These are phyloP conservation scores for Candida frijolesensis DNA, from an alignment of 1,139 yeast species.

Conservation along the genomic window DNA sequence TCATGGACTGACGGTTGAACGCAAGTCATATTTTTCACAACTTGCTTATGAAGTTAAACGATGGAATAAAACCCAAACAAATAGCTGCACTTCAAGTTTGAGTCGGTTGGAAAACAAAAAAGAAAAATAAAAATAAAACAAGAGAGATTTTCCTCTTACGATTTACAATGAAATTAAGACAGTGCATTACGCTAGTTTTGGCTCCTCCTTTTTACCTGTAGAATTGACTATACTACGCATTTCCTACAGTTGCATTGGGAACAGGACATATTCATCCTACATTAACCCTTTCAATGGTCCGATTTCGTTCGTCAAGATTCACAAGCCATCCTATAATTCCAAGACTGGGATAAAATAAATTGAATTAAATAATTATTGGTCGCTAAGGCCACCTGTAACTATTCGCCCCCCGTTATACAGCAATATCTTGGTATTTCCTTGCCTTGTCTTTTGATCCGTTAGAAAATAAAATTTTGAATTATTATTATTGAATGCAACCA, in stretches of 20 bases:
- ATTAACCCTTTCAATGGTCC: background rate
- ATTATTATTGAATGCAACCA: background rate
- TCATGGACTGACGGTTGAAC: too few species aligned
- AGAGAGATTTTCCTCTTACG: background rate
- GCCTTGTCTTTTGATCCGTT: background rate
- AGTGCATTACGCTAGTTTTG: background rate
- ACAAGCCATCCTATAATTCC: background rate
- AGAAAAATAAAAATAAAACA: background rate
- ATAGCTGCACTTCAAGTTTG: background rate
- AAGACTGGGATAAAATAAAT: too few species aligned
- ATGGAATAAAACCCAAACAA: background rate
- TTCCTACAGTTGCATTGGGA: background rate
- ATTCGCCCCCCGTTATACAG: background rate
- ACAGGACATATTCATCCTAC: too few species aligned
- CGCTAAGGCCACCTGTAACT: too few species aligned
- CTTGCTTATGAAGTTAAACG: background rate
- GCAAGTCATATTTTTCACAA: background rate
- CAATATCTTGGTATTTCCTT: background rate
- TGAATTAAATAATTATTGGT: too few species aligned
- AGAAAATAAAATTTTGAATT: background rate
- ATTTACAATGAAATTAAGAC: constrained; percentile 2
- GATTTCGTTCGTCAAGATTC: background rate
- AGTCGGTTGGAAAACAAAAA: background rate
- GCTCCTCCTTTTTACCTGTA: background rate
- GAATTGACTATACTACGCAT: background rate